Conservation (phyloP, 768 basidiomycete species). For the Paxillus ammoniavirescens region DNA sequence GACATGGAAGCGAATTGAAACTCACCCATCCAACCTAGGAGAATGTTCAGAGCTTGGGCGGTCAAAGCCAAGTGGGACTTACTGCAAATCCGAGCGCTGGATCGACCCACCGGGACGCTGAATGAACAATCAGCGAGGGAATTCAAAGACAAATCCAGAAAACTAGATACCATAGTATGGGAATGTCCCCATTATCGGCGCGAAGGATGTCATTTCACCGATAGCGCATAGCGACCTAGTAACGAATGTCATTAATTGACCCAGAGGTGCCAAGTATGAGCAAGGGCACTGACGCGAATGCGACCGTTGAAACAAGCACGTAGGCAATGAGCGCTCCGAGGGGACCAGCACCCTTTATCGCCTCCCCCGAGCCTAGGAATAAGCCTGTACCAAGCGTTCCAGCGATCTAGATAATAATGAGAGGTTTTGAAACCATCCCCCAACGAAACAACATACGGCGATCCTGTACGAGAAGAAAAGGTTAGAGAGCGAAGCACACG, state of each 20-base stretch:
- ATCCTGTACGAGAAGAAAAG: conserved; percentile 41
- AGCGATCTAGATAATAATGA: conserved; percentile 46
- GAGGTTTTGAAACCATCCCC: not conserved
- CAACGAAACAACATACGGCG: conserved; percentile 45
- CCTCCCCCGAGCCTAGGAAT: conserved; percentile 67
- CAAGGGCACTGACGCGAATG: conserved; percentile 51
- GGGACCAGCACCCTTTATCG: conserved; percentile 61
- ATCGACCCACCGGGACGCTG: conserved; percentile 57
- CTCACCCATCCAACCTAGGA: conserved; percentile 33
- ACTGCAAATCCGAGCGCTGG: conserved; percentile 60
- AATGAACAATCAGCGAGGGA: not conserved
- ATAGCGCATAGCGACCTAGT: conserved; percentile 59
- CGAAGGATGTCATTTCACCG: conserved; percentile 77
- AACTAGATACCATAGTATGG: conserved; percentile 57
- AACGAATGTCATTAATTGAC: not conserved
- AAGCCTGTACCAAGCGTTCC: conserved; percentile 76
- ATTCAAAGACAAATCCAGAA: not conserved
- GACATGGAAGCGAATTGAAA: conserved; percentile 2
- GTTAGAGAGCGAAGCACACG: not conserved
- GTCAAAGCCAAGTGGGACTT: conserved; percentile 26
- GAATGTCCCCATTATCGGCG: conserved; percentile 76
- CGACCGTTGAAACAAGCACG: conserved; percentile 59
- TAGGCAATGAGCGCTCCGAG: conserved; percentile 67
- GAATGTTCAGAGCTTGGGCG: not conserved
- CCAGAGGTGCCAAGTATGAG: conserved; percentile 24